A percentile compares a stretch with the other conserved stretches of the same genome.
phyloP scores from a whole-genome alignment of 495 filamentous ascomycete genomes.

The Ascobolus immersus region DNA sequence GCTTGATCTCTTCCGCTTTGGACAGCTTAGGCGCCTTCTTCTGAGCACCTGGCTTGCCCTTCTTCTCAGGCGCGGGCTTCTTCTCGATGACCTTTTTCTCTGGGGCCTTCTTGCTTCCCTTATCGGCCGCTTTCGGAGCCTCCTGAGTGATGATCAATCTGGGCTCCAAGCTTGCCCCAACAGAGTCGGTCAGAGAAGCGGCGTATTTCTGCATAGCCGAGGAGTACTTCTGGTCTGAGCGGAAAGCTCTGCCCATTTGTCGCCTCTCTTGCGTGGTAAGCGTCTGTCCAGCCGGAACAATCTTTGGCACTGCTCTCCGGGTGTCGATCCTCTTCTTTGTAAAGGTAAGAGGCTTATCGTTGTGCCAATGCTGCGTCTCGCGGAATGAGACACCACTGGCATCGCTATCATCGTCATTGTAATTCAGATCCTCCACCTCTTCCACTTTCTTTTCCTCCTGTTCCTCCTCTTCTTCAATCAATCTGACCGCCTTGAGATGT shows the following conservation, averaged over 20 bases:
- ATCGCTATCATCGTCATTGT: conserved; percentile 2
- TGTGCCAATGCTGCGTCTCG: conserved; percentile 43
- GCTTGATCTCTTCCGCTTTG: neutral
- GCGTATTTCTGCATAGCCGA: neutral
- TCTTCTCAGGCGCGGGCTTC: neutral
- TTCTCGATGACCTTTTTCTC: neutral
- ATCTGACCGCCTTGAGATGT: conserved; percentile 21
- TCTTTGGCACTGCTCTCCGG: neutral
- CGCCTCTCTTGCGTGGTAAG: conserved; percentile 5
- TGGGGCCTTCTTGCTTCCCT: neutral
- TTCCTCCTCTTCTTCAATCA: no score
- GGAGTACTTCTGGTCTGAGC: neutral
- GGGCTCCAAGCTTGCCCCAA: neutral
- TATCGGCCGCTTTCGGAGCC: neutral
- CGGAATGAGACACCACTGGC: conserved; percentile 21
- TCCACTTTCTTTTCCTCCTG: no score
- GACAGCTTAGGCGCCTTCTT: no score
- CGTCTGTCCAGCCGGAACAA: neutral
- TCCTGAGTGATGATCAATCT: neutral
- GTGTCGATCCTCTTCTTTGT: conserved; percentile 8
- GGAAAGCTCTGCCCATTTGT: neutral
- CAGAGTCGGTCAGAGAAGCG: neutral
- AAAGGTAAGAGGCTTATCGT: conserved; percentile 22
- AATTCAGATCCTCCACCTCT: conserved; percentile 5
- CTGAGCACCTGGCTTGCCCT: neutral